Percentiles rank a stretch among this genome's conserved stretches.
These are phyloP conservation scores for Blastomyces gilchristii DNA, from an alignment of 2,329 filamentous ascomycete genomes.

Conservation along the genomic window DNA sequence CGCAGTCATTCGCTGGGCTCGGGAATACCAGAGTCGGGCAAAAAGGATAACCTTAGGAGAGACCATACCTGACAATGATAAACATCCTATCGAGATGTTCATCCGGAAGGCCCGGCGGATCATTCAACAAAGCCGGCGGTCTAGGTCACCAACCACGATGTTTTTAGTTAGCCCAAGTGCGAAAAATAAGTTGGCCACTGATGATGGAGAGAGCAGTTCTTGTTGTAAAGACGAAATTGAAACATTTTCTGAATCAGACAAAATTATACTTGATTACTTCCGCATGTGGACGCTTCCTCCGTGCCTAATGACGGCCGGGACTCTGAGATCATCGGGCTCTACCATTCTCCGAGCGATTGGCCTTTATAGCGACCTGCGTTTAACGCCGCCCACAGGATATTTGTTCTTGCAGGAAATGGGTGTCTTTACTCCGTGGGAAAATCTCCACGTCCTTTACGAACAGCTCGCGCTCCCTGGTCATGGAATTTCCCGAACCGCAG, in stretches of 20 bases:
- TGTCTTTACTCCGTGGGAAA: slow-evolving; percentile 49
- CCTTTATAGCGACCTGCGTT: slow-evolving; percentile 41
- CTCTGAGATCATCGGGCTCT: slow-evolving; percentile 42
- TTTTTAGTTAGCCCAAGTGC: slow-evolving; percentile 34
- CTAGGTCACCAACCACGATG: slow-evolving; percentile 35
- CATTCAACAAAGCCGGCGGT: slow-evolving; percentile 32
- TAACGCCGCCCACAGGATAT: slow-evolving; percentile 32
- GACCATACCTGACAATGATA: slow-evolving; percentile 18
- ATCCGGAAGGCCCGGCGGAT: slow-evolving; percentile 36
- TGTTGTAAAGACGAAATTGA: slow-evolving; percentile 28
- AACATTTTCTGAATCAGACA: slow-evolving; percentile 41
- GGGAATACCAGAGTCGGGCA: slow-evolving; percentile 45
- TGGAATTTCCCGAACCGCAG: slow-evolving; percentile 23
- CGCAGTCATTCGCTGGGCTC: slow-evolving; percentile 46
- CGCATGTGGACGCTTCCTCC: slow-evolving; percentile 41
- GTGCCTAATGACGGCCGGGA: slow-evolving; percentile 29
- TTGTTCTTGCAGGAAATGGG: slow-evolving; percentile 53
- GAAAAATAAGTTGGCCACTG: slow-evolving; percentile 19
- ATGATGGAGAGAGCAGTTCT: slow-evolving; percentile 21
- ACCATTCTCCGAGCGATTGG: slow-evolving; percentile 47
- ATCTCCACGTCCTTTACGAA: slow-evolving; percentile 42
- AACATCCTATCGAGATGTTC: slow-evolving; percentile 35
- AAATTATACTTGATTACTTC: slow-evolving; percentile 46
- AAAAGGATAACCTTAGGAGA: slow-evolving; percentile 26
- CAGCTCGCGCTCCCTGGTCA: slow-evolving; percentile 44